These are phyloP conservation scores for Hortiboletus flavorubellus DNA, from an alignment of 768 basidiomycete species.

Conservation along the genomic window DNA sequence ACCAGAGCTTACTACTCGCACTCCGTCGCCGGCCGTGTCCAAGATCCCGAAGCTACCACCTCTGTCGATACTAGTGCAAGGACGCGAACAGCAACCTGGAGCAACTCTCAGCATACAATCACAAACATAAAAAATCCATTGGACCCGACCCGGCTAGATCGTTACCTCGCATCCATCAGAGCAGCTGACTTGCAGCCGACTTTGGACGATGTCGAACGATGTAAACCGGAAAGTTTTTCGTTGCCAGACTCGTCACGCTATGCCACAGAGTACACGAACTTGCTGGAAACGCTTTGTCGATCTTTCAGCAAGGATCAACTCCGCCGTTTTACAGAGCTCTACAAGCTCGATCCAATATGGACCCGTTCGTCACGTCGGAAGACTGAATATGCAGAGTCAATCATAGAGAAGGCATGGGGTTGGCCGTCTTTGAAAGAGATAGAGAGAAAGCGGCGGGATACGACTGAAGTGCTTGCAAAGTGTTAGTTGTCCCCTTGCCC, in stretches of 20 bases:
- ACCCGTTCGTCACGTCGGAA: conserved; percentile 37
- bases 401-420: conserved; percentile 65
- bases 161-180: conserved; percentile 54
- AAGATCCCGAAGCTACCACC: conserved; percentile 3
- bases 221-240: conserved; percentile 42
- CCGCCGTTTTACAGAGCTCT: conserved; percentile 47
- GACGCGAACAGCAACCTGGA: conserved; percentile 1
- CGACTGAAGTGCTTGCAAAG: conserved; percentile 44
- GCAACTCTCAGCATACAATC: not conserved
- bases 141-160: conserved; percentile 47
- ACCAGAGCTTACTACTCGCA: conserved; percentile 27
- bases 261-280: conserved; percentile 47
- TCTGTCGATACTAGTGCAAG: not conserved
- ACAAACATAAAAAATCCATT: conserved; percentile 27
- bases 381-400: conserved; percentile 41
- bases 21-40: conserved; percentile 2
- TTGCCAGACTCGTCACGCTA: conserved; percentile 45
- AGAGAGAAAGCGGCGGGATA: conserved; percentile 46
- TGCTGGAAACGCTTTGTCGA: conserved; percentile 51
- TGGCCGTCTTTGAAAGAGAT: conserved; percentile 62
- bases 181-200: conserved; percentile 46
- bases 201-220: conserved; percentile 60
- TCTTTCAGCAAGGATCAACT: conserved; percentile 67
- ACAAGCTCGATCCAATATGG: conserved; percentile 39
- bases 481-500: conserved; percentile 36